Evolutionary conservation across 2,329 filamentous ascomycete genomes (phyloP).

Genomic region (Claviceps purpurea): DNA sequence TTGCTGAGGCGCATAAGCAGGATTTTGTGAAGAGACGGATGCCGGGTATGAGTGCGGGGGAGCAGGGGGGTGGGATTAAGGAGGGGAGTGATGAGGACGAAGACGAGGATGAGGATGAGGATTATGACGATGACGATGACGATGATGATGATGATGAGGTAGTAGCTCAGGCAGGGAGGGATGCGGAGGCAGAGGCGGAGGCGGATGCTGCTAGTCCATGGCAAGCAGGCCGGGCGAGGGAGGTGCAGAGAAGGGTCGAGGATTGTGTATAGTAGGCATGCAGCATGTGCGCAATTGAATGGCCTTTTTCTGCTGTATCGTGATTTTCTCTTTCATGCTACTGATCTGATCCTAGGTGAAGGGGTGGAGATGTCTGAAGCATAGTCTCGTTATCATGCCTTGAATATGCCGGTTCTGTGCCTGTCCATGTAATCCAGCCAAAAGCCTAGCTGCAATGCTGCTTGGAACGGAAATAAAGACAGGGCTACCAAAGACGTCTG

Average conservation of each 20-base stretch:
- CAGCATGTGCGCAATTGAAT: background rate
- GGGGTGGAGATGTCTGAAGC: too few relatives aligned
- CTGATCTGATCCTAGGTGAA: too few relatives aligned
- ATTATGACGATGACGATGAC: slow-evolving; percentile 6
- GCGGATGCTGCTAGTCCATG: slow-evolving; percentile 7
- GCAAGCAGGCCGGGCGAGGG: slow-evolving; percentile 5
- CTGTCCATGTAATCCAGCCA: too few relatives aligned
- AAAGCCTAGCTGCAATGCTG: too few relatives aligned
- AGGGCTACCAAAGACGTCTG: too few relatives aligned
- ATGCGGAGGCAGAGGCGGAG: slow-evolving; percentile 4
- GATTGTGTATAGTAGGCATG: background rate
- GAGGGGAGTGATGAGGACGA: slow-evolving; percentile 19
- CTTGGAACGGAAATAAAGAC: too few relatives aligned
- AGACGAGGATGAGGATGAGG: slow-evolving; percentile 17
- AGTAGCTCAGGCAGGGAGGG: background rate
- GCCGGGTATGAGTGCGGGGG: slow-evolving; percentile 12
- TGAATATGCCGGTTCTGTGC: too few relatives aligned
- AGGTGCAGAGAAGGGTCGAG: slow-evolving; percentile 7
- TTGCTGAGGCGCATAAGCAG: slow-evolving; percentile 74
- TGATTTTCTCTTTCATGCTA: too few relatives aligned
- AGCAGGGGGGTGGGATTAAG: slow-evolving; percentile 12
- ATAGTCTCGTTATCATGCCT: too few relatives aligned
- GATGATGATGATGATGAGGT: background rate
- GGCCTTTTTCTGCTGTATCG: slow-evolving; percentile 2
- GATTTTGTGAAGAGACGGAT: slow-evolving; percentile 75